phyloP scores from a whole-genome alignment of 2,329 filamentous ascomycete genomes.

The Furcasterigmium sp. region DNA sequence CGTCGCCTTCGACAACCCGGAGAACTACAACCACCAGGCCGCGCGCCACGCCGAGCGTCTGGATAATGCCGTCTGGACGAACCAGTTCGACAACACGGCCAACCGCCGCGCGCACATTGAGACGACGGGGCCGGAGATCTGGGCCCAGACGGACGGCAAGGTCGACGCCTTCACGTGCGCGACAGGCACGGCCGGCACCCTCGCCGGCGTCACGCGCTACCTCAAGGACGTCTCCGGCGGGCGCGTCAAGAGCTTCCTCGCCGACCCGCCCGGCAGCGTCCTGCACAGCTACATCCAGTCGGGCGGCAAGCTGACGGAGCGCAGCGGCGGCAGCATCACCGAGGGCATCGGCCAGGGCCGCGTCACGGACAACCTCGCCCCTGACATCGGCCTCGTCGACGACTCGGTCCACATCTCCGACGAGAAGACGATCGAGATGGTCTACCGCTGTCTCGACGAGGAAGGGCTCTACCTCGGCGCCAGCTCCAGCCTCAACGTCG shows the following conservation, averaged over 20 bases:
- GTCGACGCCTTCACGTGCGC: conserved; percentile 94
- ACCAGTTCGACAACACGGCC: conserved; percentile 96
- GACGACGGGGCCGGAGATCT: conserved; percentile 96
- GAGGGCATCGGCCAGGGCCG: conserved; percentile 97
- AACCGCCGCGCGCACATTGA: conserved; percentile 93
- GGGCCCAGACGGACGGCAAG: conserved; percentile 80
- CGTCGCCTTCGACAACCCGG: conserved; percentile 88
- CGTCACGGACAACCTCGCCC: conserved; percentile 88
- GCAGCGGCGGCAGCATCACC: conserved; percentile 83
- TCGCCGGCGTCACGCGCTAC: conserved; percentile 84
- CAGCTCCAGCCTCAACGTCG: conserved; percentile 90
- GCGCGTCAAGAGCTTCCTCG: conserved; percentile 79
- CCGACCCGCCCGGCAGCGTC: conserved; percentile 90
- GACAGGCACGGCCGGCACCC: conserved; percentile 86
- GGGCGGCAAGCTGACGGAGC: conserved; percentile 77
- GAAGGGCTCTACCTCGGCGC: conserved; percentile 94
- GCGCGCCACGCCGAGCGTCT: conserved; percentile 79
- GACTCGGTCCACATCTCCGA: conserved; percentile 80
- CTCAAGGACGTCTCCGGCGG: conserved; percentile 79
- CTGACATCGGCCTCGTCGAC: conserved; percentile 79
- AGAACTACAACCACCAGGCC: conserved; percentile 98
- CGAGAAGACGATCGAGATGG: conserved; percentile 95
- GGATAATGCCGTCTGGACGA: conserved; percentile 93
- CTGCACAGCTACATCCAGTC: conserved; percentile 87
- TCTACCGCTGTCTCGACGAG: conserved; percentile 92